phyloP scores from a whole-genome alignment of 345 rosid genomes.

The rapeseed (Brassica napus) region DNA sequence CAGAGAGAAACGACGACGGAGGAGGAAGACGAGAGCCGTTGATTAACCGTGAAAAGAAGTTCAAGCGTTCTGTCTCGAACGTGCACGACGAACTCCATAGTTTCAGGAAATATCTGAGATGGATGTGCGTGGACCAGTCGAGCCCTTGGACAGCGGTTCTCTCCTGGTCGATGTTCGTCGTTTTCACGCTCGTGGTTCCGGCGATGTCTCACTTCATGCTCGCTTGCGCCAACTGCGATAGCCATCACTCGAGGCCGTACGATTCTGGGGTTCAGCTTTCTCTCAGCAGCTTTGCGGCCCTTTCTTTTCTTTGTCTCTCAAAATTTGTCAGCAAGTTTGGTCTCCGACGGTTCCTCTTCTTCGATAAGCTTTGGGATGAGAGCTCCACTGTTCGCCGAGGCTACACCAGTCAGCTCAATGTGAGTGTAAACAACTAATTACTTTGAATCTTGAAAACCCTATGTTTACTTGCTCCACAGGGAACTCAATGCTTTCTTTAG shows the following conservation, averaged over 20 bases:
- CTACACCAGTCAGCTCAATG: constrained; percentile 81
- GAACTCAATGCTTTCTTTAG: neutral
- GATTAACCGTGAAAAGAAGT: constrained; percentile 38
- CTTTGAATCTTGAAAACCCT: neutral
- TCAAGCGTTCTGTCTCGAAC: constrained; percentile 54
- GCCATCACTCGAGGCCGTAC: constrained; percentile 65
- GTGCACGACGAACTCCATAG: constrained; percentile 76
- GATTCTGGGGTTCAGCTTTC: constrained; percentile 81
- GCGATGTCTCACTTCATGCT: constrained; percentile 69
- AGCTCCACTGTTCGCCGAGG: constrained; percentile 74
- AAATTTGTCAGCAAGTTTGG: constrained; percentile 66
- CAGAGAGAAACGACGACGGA: constrained; percentile 1
- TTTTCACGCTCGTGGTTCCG: constrained; percentile 71
- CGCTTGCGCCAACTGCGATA: constrained; percentile 77
- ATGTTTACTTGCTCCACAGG: constrained; percentile 14
- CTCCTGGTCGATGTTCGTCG: constrained; percentile 74
- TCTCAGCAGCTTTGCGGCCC: constrained; percentile 62
- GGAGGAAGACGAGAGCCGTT: constrained; percentile 38
- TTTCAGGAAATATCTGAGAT: constrained; percentile 71
- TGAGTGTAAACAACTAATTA: constrained; percentile 32
- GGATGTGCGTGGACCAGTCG: constrained; percentile 96
- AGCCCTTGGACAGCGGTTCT: constrained; percentile 50
- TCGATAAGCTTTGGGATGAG: constrained; percentile 89
- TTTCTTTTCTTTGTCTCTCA: constrained; percentile 73
- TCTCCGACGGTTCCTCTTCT: constrained; percentile 72